A percentile compares a stretch with the other conserved stretches of the same genome.
Conservation (phyloP, 192 early-diverging fungal genomes). For the Helicostylum pulchrum region DNA sequence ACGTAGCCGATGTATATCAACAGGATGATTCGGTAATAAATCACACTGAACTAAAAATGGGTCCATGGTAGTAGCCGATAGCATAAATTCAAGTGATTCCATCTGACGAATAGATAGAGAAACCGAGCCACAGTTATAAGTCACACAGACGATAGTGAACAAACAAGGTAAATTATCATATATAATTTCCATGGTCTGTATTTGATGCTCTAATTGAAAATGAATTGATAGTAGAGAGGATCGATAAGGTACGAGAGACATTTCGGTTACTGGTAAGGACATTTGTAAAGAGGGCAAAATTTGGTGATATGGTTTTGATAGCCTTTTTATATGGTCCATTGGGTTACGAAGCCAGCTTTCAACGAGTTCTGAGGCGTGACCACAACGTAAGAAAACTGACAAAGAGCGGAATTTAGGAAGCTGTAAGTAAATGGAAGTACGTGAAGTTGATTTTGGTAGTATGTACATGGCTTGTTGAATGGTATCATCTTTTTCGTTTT, state of each 20-base stretch:
- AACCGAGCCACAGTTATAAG: conserved; percentile 3
- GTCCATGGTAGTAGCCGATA: neutral
- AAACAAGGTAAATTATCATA: neutral
- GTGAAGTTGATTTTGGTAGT: conserved; percentile 1
- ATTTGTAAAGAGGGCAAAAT: neutral
- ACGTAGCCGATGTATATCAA: neutral
- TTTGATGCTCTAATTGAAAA: neutral
- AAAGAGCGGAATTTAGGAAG: neutral
- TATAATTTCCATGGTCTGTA: neutral
- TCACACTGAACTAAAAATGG: conserved; percentile 10
- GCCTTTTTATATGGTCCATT: conserved; percentile 7
- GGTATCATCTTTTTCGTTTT: neutral
- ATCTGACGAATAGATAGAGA: neutral
- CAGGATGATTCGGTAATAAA: neutral
- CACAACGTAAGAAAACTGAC: neutral
- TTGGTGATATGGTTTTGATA: neutral
- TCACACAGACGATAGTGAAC: neutral
- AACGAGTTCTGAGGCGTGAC: neutral
- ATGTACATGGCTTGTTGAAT: conserved; percentile 1
- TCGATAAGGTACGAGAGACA: neutral
- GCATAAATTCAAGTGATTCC: neutral
- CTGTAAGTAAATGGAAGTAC: neutral
- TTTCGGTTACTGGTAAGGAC: neutral
- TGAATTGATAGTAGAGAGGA: neutral
- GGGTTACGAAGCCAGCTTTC: conserved; percentile 9